phyloP scores from a whole-genome alignment of 768 basidiomycete genomes.

The Asterophora parasitica region DNA sequence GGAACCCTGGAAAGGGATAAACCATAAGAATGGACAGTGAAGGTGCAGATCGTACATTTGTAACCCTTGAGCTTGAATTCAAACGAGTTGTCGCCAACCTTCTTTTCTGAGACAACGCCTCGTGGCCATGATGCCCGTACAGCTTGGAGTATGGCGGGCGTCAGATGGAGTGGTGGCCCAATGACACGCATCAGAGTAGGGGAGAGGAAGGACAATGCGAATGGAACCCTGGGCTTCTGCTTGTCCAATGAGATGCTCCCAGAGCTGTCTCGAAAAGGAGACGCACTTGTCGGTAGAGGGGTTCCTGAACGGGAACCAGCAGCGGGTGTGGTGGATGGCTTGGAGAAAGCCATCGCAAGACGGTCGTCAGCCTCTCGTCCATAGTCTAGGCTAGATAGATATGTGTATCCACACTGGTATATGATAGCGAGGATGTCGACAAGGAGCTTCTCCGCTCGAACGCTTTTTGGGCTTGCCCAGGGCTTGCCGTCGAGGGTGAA shows the following conservation, averaged over 20 bases:
- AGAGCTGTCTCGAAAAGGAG: slow-evolving; percentile 36
- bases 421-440: slow-evolving; percentile 61
- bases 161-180: slow-evolving; percentile 68
- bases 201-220: slow-evolving; percentile 71
- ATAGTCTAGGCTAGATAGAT: slow-evolving; percentile 70
- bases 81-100: slow-evolving; percentile 63
- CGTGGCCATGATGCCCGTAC: slow-evolving; percentile 76
- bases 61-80: slow-evolving; percentile 84
- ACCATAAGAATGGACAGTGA: slow-evolving; percentile 11
- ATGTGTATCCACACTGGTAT: slow-evolving; percentile 57
- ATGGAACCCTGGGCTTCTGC: slow-evolving; percentile 39
- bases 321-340: slow-evolving; percentile 29
- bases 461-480: slow-evolving; percentile 66
- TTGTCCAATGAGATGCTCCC: slow-evolving; percentile 34
- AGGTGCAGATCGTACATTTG: slow-evolving; percentile 45
- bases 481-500: slow-evolving; percentile 66
- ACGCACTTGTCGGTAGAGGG: slow-evolving; percentile 29
- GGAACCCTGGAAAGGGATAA: slow-evolving; percentile 50
- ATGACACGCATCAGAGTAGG: slow-evolving; percentile 68
- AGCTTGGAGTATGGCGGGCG: slow-evolving; percentile 77
- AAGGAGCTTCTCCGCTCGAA: slow-evolving; percentile 62
- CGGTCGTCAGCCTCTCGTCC: slow-evolving; percentile 74
- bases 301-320: slow-evolving; percentile 26
- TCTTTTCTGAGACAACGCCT: slow-evolving; percentile 75
- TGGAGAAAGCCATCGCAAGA: slow-evolving; percentile 66